Base-by-base conservation (phyloP, 1,284 basidiomycete genomes). In the Grifola frondosa region DNA sequence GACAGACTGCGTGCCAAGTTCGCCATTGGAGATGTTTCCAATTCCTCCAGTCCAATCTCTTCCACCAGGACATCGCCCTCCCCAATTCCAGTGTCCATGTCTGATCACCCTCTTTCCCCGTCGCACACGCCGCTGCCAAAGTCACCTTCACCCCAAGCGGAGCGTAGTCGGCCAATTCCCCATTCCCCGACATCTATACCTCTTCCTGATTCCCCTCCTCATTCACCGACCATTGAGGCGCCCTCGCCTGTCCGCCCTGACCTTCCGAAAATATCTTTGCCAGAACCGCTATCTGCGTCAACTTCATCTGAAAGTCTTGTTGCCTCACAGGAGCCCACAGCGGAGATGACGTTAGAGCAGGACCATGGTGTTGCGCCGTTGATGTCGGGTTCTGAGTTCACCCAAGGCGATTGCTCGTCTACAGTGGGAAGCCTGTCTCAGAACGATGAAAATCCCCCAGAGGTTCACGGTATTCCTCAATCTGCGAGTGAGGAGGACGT, bases 1-100 rank as follows among this genome's bases (percentile, higher is more conserved):
- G 87, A 90, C 42, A 74, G 88, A 34, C 65, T 90, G 12, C 75
- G 81, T 20, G 72, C 72, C 24, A 78, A 79, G 22, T 76, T 84
- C 52, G 69, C 74, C 30, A 70, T 72, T 38, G 75, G 75, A 20
- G 84, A 88, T 10, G 66, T 69, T 11, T 76, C 79, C 3, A 67
- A 60, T 47, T 52, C 66, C n/a, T 67, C 69, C 24, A 71, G 78
- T 1, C 70, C 78, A 11, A 58, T 62, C 16, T 49, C 56, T 3
- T 73, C 75, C 23, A 59, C 66, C 11, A 68, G 65, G 32, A 57
- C 64, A 19, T 75, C 78, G 9, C 68, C 75, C 17, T 56, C 66
- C n/a, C n/a, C n/a, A n/a, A n/a, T n/a, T 13, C 70, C 75, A 10
- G 59, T 64, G 16, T 53, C 62, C 11, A 56, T 60, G 24, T 49